Evolutionary conservation across 768 basidiomycete genomes (phyloP).

Genomic region (Termitomyces sp.): DNA sequence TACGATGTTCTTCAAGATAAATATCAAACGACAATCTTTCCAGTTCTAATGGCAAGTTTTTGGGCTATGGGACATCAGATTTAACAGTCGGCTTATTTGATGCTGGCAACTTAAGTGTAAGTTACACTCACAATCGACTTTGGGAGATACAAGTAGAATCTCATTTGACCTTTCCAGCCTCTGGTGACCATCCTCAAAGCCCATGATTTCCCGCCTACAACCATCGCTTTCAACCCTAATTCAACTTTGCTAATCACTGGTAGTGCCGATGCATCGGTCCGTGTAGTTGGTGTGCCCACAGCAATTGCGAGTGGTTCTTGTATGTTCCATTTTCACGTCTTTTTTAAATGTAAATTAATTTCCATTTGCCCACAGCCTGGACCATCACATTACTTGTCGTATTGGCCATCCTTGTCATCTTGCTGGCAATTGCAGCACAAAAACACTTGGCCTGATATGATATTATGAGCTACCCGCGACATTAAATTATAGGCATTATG

Average conservation of each 20-base stretch:
- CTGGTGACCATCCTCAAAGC: slow-evolving; percentile 84
- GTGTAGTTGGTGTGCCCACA: slow-evolving; percentile 71
- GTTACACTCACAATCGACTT: background rate
- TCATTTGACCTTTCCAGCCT: slow-evolving; percentile 46
- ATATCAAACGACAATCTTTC: background rate
- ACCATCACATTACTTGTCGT: slow-evolving; percentile 30
- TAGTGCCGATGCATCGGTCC: slow-evolving; percentile 84
- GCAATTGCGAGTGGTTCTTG: slow-evolving; percentile 40
- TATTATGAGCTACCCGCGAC: slow-evolving; percentile 3
- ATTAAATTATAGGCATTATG: slow-evolving; percentile 7
- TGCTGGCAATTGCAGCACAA: slow-evolving; percentile 37
- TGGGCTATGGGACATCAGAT: slow-evolving; percentile 88
- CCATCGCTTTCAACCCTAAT: slow-evolving; percentile 81
- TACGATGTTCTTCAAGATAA: background rate
- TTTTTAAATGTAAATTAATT: background rate
- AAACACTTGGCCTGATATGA: slow-evolving; percentile 13
- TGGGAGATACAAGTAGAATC: background rate
- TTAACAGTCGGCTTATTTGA: slow-evolving; percentile 82
- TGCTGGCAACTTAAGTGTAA: slow-evolving; percentile 70
- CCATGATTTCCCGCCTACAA: slow-evolving; percentile 92
- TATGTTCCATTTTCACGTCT: slow-evolving; percentile 27
- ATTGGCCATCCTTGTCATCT: slow-evolving; percentile 34
- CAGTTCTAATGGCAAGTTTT: slow-evolving; percentile 74
- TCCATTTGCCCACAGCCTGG: slow-evolving; percentile 13
- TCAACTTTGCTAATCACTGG: slow-evolving; percentile 81